Conservation (phyloP, 257 asterid genomes). For the Ophiorrhiza pumila region DNA sequence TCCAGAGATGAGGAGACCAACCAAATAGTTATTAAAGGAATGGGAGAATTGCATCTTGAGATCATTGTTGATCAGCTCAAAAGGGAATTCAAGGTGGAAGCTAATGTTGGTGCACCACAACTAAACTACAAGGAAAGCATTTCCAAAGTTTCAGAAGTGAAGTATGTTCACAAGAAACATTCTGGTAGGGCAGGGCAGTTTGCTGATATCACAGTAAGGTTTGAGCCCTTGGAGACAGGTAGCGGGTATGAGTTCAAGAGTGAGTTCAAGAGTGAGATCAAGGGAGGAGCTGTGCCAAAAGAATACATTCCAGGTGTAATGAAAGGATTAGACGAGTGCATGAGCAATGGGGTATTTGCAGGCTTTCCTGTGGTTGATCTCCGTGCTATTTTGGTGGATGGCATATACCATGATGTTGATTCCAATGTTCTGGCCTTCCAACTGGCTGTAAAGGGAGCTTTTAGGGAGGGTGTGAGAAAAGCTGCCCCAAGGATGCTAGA, state of each 20-base stretch:
- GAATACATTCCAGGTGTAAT: constrained; percentile 96
- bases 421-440: constrained; percentile 98
- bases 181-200: constrained; percentile 98
- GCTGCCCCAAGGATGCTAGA: constrained; percentile 93
- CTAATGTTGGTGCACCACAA: constrained; percentile 99
- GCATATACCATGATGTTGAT: constrained; percentile 94
- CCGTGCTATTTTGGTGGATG: constrained; percentile 89
- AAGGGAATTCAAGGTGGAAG: constrained; percentile 97
- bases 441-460: constrained; percentile 93
- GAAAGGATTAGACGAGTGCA: constrained; percentile 97
- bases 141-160: constrained; percentile 69
- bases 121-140: constrained; percentile 97
- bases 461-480: constrained; percentile 86
- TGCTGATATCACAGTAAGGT: constrained; percentile 83
- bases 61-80: constrained; percentile 95
- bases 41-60: constrained; percentile 97
- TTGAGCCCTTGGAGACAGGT: constrained; percentile 88
- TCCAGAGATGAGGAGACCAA: constrained; percentile 91
- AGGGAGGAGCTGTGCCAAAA: constrained; percentile 94
- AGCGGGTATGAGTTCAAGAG: constrained; percentile 91
- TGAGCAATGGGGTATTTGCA: constrained; percentile 87
- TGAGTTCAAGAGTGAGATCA: constrained; percentile 93
- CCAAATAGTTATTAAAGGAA: constrained; percentile 96
- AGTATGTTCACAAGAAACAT: constrained; percentile 91
- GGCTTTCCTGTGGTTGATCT: constrained; percentile 96